Base-by-base conservation (phyloP, 768 basidiomycete species). In the Ramaria rubella region DNA sequence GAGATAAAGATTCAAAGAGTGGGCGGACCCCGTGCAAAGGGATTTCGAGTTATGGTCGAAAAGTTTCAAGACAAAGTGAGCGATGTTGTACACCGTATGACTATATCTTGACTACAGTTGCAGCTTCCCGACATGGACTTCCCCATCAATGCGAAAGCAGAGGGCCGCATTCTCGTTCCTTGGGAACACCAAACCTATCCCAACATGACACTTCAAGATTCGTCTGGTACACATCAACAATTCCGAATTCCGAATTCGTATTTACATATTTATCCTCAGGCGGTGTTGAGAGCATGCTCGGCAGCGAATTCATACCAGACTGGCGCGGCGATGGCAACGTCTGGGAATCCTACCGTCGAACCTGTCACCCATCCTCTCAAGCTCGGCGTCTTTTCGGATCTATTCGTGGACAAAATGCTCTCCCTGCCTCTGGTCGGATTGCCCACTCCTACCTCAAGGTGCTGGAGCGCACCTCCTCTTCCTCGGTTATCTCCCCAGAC, bases 121-220 rank as follows among this genome's bases (percentile, higher is more conserved):
- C 66, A 93, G 84, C 78, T 98, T 4, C 94, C 95, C 15, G 85
- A 98, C 73, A 85, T 99, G 85, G 88, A 96, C 64, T 85, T 99
- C 61, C 83, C 96, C 0, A 83, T 99, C 71, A 98, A 97, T 63
- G 84, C 89, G 24, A 89, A 87, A 72, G 88, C 94, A 0, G 96
- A 98, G 72, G 92, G 95, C 11, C 86, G 96, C 14, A 83, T 99
- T 8, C 76, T 99, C 15, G 85, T 95, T 4, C 89, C 93, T 44
- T 96, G 94, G 93, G 93, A 95, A 66, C 82, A 90, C 62, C 75
- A 76, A 17, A 67, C 72, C 33, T 85, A 80, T 64, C 80, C 88
- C 6, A 94, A 94, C 65, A 68, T 85, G 46, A 89, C 92, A 0
- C 42, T 27, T 12, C 70, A 71, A 62, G 71, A 71, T 44, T 61